Base-by-base conservation (phyloP, 257 asterid genomes). In the Solanum bulbocastanum region DNA sequence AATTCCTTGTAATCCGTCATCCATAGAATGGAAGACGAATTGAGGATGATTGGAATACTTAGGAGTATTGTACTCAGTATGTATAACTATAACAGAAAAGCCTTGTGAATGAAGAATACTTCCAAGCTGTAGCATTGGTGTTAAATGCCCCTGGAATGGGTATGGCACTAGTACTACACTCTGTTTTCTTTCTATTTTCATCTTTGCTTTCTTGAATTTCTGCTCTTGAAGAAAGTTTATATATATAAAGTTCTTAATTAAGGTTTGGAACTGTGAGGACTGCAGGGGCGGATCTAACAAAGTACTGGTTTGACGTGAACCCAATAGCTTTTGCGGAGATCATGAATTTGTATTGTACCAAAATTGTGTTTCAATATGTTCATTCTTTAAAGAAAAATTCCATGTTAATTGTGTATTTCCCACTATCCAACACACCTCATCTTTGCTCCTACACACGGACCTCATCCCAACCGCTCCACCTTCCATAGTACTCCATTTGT, bases 81-180 rank as follows among this genome's bases (percentile, higher is more conserved):
- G 95, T 0, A 89, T 18, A 33, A 94, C 56, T 83, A 91, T 86
- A 3, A 93, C 90, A 56, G 93, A 89, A 36, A 91, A 92, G 5
- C 93, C 94, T 6, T 72, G 76, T 0, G 93, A 90, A 14, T 92
- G 89, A 23, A 94, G 96, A n/a, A 93, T 90, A 90, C 87, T 87
- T 0, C 93, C 96, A 0, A 94, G 92, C 58, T 93, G 94, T 33
- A 94, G 90, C 90, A 91, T 91, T 9, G 95, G 95, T 35, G 44
- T 90, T 83, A 94, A 86, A 75, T 94, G 95, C 90, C 96, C 96
- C 76, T 92, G 94, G 49, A 88, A 90, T 6, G 89, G 94, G n/a
- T 33, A 37, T 0, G 90, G 94, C 27, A 92, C 92, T 16, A 92
- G 72, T 36, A 92, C 66, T 76, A 93, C 79, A 3, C 69, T 8